A percentile compares a stretch with the other conserved stretches of the same genome.
phyloP scores from a whole-genome alignment of 306 rosid species.

The Alnus glutinosa region DNA sequence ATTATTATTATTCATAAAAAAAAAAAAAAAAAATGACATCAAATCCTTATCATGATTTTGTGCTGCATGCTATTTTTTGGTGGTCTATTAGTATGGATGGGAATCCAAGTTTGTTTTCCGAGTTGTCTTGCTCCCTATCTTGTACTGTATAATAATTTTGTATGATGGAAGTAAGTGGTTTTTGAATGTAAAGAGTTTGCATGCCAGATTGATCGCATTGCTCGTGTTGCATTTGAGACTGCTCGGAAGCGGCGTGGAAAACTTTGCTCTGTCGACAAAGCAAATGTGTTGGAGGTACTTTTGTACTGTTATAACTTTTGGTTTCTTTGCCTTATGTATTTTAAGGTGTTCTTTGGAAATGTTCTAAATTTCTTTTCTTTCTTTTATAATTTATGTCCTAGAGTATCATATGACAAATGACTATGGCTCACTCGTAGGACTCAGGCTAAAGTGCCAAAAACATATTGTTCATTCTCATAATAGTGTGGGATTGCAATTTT shows the following conservation, averaged over 20 bases:
- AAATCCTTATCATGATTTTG: not conserved
- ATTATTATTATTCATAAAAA: not conserved
- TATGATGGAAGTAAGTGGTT: slow-evolving; percentile 1
- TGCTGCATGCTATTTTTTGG: not conserved
- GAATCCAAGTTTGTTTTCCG: not conserved
- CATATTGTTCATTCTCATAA: not conserved
- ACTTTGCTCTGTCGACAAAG: slow-evolving; percentile 94
- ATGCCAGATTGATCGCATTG: slow-evolving; percentile 85
- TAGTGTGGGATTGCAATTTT: not conserved
- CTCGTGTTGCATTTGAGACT: slow-evolving; percentile 80
- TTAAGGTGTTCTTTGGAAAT: not conserved
- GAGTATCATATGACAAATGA: not conserved
- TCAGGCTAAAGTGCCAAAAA: not conserved
- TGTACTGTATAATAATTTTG: slow-evolving; percentile 9
- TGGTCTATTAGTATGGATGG: not conserved
- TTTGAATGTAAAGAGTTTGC: slow-evolving; percentile 22
- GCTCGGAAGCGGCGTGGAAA: slow-evolving; percentile 75
- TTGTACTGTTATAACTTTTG: not conserved
- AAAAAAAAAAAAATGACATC: not conserved
- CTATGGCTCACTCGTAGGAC: not conserved
- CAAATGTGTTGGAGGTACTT: slow-evolving; percentile 91
- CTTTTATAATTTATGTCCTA: not conserved
- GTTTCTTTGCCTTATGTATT: slow-evolving; percentile 13
- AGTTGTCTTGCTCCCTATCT: slow-evolving; percentile 8
- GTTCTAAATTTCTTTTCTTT: not conserved